Evolutionary conservation across 768 basidiomycete species (phyloP).

Genomic region (Cystofilobasidium capitatum): DNA sequence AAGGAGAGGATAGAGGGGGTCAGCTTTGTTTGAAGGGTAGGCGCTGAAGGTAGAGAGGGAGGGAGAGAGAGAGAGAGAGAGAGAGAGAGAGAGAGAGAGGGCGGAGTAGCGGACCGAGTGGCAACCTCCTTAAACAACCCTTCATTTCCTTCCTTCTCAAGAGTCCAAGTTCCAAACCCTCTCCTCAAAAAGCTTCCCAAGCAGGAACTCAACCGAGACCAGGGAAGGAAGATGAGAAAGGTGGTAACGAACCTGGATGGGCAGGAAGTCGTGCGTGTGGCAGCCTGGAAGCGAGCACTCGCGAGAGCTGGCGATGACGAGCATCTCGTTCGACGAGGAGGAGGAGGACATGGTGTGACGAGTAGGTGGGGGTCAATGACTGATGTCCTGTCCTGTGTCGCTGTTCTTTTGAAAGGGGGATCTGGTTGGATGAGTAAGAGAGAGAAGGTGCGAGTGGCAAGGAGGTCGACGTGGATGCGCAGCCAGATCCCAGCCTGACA

Average conservation of each 20-base stretch:
- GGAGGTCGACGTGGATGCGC: background rate
- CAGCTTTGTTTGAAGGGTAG: background rate
- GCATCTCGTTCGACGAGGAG: constrained; percentile 41
- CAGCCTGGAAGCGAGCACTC: constrained; percentile 63
- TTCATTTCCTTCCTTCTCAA: too few relatives aligned
- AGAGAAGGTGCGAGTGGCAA: too few relatives aligned
- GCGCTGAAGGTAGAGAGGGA: background rate
- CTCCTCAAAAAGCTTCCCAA: too few relatives aligned
- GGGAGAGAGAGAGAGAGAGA: background rate
- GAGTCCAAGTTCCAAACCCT: too few relatives aligned
- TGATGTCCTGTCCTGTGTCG: background rate
- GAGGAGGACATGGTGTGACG: background rate
- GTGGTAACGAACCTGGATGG: constrained; percentile 44
- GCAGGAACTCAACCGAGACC: background rate
- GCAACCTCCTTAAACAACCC: too few relatives aligned
- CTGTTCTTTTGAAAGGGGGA: background rate
- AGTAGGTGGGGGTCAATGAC: too few relatives aligned
- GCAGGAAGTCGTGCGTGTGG: constrained; percentile 68
- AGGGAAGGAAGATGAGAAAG: background rate
- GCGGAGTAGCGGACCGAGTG: background rate
- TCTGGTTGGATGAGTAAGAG: too few relatives aligned
- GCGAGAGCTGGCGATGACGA: constrained; percentile 50
- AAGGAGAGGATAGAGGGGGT: background rate
- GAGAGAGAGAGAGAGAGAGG: background rate
- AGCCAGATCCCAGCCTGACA: background rate